phyloP scores from a whole-genome alignment of 768 basidiomycete genomes.

The Pulveroboletus frians region DNA sequence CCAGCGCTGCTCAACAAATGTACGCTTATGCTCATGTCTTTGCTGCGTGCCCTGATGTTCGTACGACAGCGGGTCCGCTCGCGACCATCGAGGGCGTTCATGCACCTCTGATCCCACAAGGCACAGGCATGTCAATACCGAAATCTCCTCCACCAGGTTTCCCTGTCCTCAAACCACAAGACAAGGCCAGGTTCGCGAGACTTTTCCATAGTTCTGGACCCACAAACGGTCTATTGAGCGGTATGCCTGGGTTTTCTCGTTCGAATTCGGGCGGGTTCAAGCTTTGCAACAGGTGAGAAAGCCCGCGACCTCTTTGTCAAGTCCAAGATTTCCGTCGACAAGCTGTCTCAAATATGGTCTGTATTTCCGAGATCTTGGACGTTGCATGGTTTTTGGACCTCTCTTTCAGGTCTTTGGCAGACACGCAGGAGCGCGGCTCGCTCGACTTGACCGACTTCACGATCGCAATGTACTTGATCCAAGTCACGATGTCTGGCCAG shows the following conservation, averaged over 20 bases:
- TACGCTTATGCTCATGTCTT: slow-evolving; percentile 36
- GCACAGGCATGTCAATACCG: slow-evolving; percentile 50
- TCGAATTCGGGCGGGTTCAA: not conserved
- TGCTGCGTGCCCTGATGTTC: slow-evolving; percentile 10
- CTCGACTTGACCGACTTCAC: slow-evolving; percentile 91
- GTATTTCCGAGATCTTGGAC: slow-evolving; percentile 17
- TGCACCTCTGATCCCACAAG: slow-evolving; percentile 48
- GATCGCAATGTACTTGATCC: slow-evolving; percentile 95
- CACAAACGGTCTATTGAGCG: slow-evolving; percentile 69
- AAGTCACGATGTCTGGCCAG: slow-evolving; percentile 81
- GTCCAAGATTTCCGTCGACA: slow-evolving; percentile 81
- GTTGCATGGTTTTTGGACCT: not conserved
- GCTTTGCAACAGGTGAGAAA: slow-evolving; percentile 55
- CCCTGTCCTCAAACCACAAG: slow-evolving; percentile 70
- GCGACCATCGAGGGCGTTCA: slow-evolving; percentile 71
- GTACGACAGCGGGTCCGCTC: slow-evolving; percentile 67
- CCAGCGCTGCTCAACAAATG: slow-evolving; percentile 63
- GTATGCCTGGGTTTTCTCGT: slow-evolving; percentile 37
- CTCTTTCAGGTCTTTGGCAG: slow-evolving; percentile 76
- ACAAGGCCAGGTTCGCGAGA: slow-evolving; percentile 77
- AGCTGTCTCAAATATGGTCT: slow-evolving; percentile 90
- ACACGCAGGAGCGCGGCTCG: slow-evolving; percentile 85
- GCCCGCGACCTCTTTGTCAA: slow-evolving; percentile 89
- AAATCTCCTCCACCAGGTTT: slow-evolving; percentile 56
- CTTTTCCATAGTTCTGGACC: slow-evolving; percentile 74